Evolutionary conservation across 345 rosid genomes (phyloP).

Genomic region (Eucalyptus polybractea): DNA sequence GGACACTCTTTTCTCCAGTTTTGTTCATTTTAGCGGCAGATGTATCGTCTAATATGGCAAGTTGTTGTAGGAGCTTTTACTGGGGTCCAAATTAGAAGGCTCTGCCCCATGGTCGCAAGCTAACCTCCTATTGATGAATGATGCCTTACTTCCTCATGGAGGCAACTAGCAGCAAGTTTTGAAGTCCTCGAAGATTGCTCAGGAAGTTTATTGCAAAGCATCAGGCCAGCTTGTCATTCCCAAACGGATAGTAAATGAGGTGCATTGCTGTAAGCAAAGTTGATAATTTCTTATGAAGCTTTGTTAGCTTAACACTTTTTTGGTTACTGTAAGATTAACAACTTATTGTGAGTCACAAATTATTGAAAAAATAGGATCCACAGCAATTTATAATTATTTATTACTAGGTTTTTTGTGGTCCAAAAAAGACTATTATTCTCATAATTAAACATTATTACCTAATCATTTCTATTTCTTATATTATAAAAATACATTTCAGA

Average conservation of each 20-base stretch:
- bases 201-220: background rate
- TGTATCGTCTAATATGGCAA: background rate
- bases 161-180: background rate
- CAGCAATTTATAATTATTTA: no score
- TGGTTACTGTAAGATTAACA: fast-evolving
- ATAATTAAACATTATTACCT: no score
- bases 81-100: background rate
- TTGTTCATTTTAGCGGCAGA: background rate
- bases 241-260: background rate
- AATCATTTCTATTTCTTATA: background rate
- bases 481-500: background rate
- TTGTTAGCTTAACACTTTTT: no score
- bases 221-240: background rate
- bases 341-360: no score
- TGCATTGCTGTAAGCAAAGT: background rate
- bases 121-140: background rate
- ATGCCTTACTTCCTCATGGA: background rate
- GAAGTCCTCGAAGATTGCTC: background rate
- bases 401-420: no score
- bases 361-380: no score
- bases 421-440: no score
- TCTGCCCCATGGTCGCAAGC: background rate
- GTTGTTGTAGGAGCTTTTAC: background rate
- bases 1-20: background rate
- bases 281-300: background rate